Percentiles rank a stretch among this genome's conserved stretches.
phyloP scores from a whole-genome alignment of 805 yeast genomes.

The Ogataea minuta region DNA sequence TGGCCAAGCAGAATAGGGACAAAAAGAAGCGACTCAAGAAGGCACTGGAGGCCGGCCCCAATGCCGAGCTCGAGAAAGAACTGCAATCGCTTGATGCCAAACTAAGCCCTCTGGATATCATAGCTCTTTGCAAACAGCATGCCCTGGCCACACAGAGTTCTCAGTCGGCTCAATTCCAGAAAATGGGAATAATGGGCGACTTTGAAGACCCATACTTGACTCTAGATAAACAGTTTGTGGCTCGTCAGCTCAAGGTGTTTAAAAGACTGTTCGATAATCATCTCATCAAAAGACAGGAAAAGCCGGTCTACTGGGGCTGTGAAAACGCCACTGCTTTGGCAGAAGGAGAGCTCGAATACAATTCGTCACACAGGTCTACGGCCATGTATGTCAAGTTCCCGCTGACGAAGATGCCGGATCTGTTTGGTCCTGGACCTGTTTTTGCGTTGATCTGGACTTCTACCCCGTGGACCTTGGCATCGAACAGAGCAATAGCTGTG shows the following conservation, averaged over 20 bases:
- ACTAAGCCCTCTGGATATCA: constrained; percentile 49
- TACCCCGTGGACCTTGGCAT: constrained; percentile 95
- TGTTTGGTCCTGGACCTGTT: constrained; percentile 25
- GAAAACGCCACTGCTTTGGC: constrained; percentile 94
- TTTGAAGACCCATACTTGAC: constrained; percentile 76
- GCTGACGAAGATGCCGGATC: constrained; percentile 28
- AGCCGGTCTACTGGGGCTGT: constrained; percentile 97
- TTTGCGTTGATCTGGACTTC: constrained; percentile 86
- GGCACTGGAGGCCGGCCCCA: constrained; percentile 21
- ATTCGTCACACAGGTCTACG: constrained; percentile 61
- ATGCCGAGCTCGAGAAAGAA: constrained; percentile 12
- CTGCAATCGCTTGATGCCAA: constrained; percentile 19
- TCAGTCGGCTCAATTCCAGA: constrained; percentile 64
- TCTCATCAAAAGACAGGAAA: constrained; percentile 76
- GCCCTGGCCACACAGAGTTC: constrained; percentile 64
- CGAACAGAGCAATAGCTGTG: constrained; percentile 80
- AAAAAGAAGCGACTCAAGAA: constrained; percentile 31
- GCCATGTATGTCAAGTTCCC: constrained; percentile 74
- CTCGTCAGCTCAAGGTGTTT: constrained; percentile 72
- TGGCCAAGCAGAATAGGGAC: constrained; percentile 31
- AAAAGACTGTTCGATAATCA: constrained; percentile 60
- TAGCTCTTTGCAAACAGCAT: constrained; percentile 63
- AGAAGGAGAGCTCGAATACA: constrained; percentile 93
- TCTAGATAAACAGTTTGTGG: constrained; percentile 65
- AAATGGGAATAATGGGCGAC: constrained; percentile 80